Evolutionary conservation across 371 early-diverging fungal species (phyloP), one percentile per base, ranked within the genome.

Genomic region (Mucor mucedo): DNA sequence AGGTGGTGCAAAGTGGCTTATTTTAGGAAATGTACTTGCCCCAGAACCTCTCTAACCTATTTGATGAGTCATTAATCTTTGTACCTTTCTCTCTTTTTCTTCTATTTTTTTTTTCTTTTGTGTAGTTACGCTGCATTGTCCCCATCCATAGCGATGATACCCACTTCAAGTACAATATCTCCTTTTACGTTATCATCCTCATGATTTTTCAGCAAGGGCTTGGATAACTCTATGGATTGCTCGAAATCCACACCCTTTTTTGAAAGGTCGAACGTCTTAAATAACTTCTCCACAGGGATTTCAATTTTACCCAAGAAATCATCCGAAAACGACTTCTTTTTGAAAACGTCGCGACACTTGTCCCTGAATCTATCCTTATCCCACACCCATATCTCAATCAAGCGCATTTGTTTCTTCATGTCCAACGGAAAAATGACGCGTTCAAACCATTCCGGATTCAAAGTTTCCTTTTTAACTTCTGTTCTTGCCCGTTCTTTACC

Each of bases 361-460:
- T 63, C 52, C 16, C 30, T 27, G 1, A 63, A 13, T 30, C 50
- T 57, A 33, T 63, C 63, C 42, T 63, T 84, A 63, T 84, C 86
- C 87, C 88, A 86, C 28, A 88, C 81, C 32, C 73, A 79, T 13
- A 86, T 65, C 14, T 72, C 71, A 45, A 85, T 72, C 5, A 74
- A 63, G 10, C 61, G 64, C 5, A 84, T 79, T n/a, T 77, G 62
- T 14, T 77, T 77, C 32, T 66, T 66, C 16, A 68, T 56, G 8
- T 79, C 68, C 39, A 89, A 35, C 9, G 70, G 71, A 71, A 91
- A 78, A 28, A 87, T 87, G 66, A 89, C 88, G 47, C 83, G 71
- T 14, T 76, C 84, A 55, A 90, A 83, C 93, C 94, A 94, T 29
- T 75, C 79, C 0, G 94, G 94, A 57, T 88, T 83, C 42, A 94